phyloP scores from a whole-genome alignment of 306 rosid genomes.

The Mimosa pudica region DNA sequence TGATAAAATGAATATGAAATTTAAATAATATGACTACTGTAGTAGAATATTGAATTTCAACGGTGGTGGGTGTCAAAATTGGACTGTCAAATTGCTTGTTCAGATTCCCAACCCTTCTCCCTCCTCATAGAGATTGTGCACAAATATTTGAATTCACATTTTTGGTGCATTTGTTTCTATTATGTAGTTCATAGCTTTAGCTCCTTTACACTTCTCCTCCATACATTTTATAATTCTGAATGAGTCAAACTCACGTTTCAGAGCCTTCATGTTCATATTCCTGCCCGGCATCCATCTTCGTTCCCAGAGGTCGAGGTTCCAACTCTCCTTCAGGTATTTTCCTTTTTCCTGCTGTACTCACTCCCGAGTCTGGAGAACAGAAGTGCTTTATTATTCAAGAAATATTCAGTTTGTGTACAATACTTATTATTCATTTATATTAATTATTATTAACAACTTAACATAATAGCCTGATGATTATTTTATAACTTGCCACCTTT shows the following conservation, averaged over 20 bases:
- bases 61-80: constrained; percentile 18
- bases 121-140: constrained; percentile 6
- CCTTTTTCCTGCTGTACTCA: constrained; percentile 22
- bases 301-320: constrained; percentile 92
- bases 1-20: constrained; percentile 11
- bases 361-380: constrained; percentile 6
- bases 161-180: constrained; percentile 5
- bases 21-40: constrained; percentile 1
- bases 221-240: constrained; percentile 23
- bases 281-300: constrained; percentile 83
- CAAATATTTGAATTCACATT: constrained; percentile 1
- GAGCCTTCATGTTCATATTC: constrained; percentile 88
- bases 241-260: constrained; percentile 45
- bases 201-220: constrained; percentile 14
- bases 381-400: not conserved
- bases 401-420: not conserved
- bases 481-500: constrained; percentile 32
- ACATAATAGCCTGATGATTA: constrained; percentile 29
- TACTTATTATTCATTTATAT: not conserved
- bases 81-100: constrained; percentile 16
- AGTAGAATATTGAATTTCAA: constrained; percentile 25
- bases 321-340: constrained; percentile 84
- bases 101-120: constrained; percentile 15
- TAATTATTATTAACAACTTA: not conserved
- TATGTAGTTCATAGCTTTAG: constrained; percentile 28